Percentiles rank a stretch among this genome's conserved stretches.
Evolutionary conservation across 2,329 filamentous ascomycete species (phyloP).

Genomic region (Xylaria sp.): DNA sequence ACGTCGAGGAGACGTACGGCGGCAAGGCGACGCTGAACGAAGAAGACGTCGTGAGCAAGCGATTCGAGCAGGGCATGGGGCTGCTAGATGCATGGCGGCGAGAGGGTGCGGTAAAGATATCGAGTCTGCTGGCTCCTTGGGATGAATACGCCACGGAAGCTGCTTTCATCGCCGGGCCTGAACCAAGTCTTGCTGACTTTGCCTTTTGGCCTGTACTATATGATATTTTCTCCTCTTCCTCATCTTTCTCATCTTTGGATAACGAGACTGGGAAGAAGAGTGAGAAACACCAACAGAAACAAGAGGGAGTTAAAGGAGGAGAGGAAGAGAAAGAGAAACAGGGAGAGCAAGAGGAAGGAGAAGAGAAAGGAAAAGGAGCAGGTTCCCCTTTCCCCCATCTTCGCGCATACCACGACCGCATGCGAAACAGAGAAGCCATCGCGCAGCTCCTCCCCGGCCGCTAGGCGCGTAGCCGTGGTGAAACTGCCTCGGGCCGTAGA

Average conservation of each 20-base stretch:
- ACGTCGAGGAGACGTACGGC: constrained; percentile 67
- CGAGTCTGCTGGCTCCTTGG: constrained; percentile 55
- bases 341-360: neutral
- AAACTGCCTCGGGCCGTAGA: neutral
- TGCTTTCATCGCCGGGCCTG: constrained; percentile 60
- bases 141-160: constrained; percentile 52
- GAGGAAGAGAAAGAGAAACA: neutral
- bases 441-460: constrained; percentile 35
- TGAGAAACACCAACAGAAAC: too few relatives aligned
- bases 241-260: neutral
- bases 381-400: constrained; percentile 55
- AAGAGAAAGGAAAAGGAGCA: too few relatives aligned
- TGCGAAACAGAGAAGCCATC: constrained; percentile 39
- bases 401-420: constrained; percentile 52
- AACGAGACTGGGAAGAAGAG: neutral
- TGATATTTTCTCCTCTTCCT: constrained; percentile 50
- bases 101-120: constrained; percentile 41
- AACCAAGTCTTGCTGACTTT: constrained; percentile 62
- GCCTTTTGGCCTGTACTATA: constrained; percentile 68
- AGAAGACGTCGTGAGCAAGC: constrained; percentile 45
- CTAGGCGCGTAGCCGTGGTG: neutral
- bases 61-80: constrained; percentile 56
- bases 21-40: constrained; percentile 34
- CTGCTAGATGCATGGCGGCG: constrained; percentile 54
- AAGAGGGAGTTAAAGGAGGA: too few relatives aligned